A percentile compares a stretch with the other conserved stretches of the same genome.
These are phyloP conservation scores for Fusarium sp. DNA, from an alignment of 2,329 filamentous ascomycete genomes.

Conservation along the genomic window DNA sequence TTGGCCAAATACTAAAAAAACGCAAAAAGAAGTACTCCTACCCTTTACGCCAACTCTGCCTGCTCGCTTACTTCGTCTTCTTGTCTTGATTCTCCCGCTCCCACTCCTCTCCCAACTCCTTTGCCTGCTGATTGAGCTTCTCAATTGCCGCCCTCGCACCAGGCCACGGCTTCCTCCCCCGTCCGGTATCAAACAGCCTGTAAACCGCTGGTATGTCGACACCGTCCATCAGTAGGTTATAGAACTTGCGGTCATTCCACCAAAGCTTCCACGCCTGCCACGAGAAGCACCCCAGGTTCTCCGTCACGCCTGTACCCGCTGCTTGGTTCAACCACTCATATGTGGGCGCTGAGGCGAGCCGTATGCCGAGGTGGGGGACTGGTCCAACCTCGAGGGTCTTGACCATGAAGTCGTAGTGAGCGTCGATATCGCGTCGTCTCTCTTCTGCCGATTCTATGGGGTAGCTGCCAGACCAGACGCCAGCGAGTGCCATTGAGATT, in stretches of 20 bases:
- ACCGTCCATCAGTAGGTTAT: constrained; percentile 53
- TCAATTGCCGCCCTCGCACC: constrained; percentile 49
- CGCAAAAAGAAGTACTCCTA: neutral
- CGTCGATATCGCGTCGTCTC: constrained; percentile 43
- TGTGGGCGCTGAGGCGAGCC: constrained; percentile 32
- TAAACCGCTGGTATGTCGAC: constrained; percentile 52
- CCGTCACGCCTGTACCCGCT: constrained; percentile 55
- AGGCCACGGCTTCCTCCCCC: constrained; percentile 52
- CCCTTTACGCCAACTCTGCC: neutral
- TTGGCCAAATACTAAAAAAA: neutral
- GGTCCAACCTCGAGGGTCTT: constrained; percentile 37
- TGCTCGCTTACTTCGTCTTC: constrained; percentile 26
- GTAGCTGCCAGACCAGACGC: constrained; percentile 42
- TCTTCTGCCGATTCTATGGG: constrained; percentile 33
- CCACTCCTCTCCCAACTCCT: constrained; percentile 34
- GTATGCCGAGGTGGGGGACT: constrained; percentile 40
- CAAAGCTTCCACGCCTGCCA: constrained; percentile 56
- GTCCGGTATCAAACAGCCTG: constrained; percentile 53
- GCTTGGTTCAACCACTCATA: constrained; percentile 53
- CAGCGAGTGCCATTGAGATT: constrained; percentile 44
- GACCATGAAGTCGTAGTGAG: constrained; percentile 40
- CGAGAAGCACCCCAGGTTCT: constrained; percentile 52
- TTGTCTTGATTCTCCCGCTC: constrained; percentile 34
- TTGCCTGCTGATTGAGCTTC: constrained; percentile 39
- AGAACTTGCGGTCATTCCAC: constrained; percentile 54